Conservation (phyloP, 768 basidiomycete genomes). For the Pleurotus platypus region DNA sequence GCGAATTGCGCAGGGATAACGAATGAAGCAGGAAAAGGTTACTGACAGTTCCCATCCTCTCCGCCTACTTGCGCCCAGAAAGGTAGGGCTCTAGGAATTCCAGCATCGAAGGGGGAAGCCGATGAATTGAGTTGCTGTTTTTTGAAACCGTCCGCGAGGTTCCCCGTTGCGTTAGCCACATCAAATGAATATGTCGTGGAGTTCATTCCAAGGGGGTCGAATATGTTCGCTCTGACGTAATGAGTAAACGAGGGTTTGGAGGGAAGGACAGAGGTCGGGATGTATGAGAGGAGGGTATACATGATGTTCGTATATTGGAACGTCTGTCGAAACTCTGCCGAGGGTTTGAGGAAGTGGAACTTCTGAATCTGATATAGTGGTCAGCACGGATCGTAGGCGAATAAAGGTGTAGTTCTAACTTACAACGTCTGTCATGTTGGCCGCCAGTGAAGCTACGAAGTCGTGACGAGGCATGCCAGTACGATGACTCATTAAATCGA, state of each 20-base stretch:
- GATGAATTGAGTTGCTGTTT: too few relatives aligned
- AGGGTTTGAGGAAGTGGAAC: constrained; percentile 22
- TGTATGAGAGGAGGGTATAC: constrained; percentile 24
- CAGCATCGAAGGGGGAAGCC: too few relatives aligned
- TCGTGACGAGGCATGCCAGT: constrained; percentile 23
- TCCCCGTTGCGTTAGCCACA: constrained; percentile 20
- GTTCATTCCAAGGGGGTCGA: constrained; percentile 23
- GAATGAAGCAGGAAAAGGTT: too few relatives aligned
- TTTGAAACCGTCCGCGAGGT: constrained; percentile 20
- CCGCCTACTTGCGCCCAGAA: too few relatives aligned
- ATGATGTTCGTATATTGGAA: constrained; percentile 27
- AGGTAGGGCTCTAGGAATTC: too few relatives aligned
- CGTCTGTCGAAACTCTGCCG: constrained; percentile 22
- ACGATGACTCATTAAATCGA: constrained; percentile 24
- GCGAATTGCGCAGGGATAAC: too few relatives aligned
- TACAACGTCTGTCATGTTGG: neutral
- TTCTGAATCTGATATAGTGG: too few relatives aligned
- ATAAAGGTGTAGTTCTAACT: neutral
- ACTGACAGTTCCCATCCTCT: too few relatives aligned
- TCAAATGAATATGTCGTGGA: constrained; percentile 26
- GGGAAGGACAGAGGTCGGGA: constrained; percentile 22
- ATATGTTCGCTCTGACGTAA: constrained; percentile 28
- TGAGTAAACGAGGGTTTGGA: constrained; percentile 21
- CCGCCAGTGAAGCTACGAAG: neutral
- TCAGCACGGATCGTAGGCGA: too few relatives aligned